Percentiles rank a stretch among this genome's conserved stretches.
Evolutionary conservation across 805 yeast genomes (phyloP).

Genomic region (Ogataea kodamae): DNA sequence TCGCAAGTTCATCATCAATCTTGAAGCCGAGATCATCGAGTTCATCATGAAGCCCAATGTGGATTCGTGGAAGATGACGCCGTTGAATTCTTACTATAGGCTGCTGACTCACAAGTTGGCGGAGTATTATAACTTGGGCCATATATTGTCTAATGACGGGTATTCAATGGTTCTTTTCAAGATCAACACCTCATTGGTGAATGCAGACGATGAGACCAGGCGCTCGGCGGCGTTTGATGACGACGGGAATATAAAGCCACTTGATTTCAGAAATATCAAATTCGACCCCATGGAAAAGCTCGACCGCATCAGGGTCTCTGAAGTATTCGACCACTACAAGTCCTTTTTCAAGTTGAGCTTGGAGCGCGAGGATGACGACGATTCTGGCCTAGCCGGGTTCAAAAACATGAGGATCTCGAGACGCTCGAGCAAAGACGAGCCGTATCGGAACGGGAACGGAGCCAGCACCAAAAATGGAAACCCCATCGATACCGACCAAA

Average conservation of each 20-base stretch:
- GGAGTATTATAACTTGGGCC: conserved; percentile 60
- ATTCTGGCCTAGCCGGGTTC: conserved; percentile 3
- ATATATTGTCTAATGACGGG: conserved; percentile 50
- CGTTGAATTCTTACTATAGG: conserved; percentile 68
- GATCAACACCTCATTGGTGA: conserved; percentile 35
- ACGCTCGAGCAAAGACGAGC: conserved; percentile 9
- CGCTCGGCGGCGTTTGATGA: conserved; percentile 30
- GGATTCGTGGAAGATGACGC: conserved; percentile 42
- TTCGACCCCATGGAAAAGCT: conserved; percentile 34
- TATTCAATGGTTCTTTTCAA: conserved; percentile 41
- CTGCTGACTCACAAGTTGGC: conserved; percentile 68
- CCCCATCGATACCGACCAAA: conserved; percentile 21
- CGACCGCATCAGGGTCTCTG: conserved; percentile 28
- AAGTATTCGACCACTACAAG: conserved; percentile 24
- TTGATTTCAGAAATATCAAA: conserved; percentile 28
- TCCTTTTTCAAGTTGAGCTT: conserved; percentile 8
- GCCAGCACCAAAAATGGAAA: conserved; percentile 24
- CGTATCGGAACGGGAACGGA: conserved; percentile 25
- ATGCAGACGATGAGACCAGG: conserved; percentile 34
- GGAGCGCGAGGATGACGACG: conserved; percentile 15
- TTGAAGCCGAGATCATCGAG: conserved; percentile 45
- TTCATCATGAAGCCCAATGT: conserved; percentile 41
- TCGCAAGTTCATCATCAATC: conserved; percentile 44
- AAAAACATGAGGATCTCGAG: conserved; percentile 18
- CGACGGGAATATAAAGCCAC: conserved; percentile 33